Conservation (phyloP, 1,284 basidiomycete genomes). For the Austroboletus novae-zelandiae region DNA sequence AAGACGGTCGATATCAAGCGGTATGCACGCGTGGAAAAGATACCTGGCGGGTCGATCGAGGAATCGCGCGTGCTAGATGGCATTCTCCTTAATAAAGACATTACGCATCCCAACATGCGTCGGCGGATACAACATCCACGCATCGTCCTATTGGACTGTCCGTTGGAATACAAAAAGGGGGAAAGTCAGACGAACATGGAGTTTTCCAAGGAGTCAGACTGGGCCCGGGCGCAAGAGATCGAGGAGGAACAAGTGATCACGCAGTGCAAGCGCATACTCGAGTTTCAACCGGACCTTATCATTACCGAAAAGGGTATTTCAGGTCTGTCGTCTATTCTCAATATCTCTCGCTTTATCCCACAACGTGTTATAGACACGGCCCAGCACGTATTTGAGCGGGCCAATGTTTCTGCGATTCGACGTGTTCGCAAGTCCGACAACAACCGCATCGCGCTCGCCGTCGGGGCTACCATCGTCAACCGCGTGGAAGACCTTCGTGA, state of each 20-base stretch:
- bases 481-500: constrained; percentile 94
- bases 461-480: constrained; percentile 97
- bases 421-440: constrained; percentile 98
- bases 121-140: constrained; percentile 88
- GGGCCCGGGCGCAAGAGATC: constrained; percentile 90
- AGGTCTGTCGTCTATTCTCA: constrained; percentile 46
- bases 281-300: constrained; percentile 94
- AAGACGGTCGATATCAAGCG: constrained; percentile 97
- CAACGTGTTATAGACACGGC: constrained; percentile 68
- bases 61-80: constrained; percentile 85
- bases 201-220: constrained; percentile 92
- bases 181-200: constrained; percentile 99
- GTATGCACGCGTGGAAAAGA: constrained; percentile 96
- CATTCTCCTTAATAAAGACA: constrained; percentile 98
- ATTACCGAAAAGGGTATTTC: constrained; percentile 99
- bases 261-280: constrained; percentile 85
- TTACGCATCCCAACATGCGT: constrained; percentile 97
- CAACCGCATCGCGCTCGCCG: constrained; percentile 95
- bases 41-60: constrained; percentile 97
- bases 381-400: constrained; percentile 88
- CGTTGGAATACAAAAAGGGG: constrained; percentile 99
- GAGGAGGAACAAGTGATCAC: constrained; percentile 97
- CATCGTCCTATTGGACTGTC: constrained; percentile 92
- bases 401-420: constrained; percentile 89
- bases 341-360: not conserved